phyloP scores from a whole-genome alignment of 2,329 filamentous ascomycete genomes.

The Aspergillus flavus region DNA sequence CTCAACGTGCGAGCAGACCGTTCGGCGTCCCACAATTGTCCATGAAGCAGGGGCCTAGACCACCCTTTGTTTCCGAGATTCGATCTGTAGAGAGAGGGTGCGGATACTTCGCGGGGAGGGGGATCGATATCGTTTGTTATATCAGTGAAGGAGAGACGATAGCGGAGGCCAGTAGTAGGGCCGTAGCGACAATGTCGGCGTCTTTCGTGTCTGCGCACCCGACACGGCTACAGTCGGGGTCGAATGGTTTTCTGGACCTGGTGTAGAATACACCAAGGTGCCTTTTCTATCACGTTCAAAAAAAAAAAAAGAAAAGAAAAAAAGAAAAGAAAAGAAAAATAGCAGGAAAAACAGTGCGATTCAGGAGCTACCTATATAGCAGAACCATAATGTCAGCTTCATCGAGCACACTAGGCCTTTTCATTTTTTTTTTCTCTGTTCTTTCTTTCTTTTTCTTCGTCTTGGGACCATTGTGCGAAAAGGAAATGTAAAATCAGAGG shows the following conservation, averaged over 20 bases:
- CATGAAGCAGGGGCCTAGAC: slow-evolving; percentile 35
- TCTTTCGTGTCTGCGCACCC: not conserved
- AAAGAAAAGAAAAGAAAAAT: not conserved
- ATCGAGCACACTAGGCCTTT: not conserved
- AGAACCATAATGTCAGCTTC: slow-evolving; percentile 2
- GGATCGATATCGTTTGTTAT: not conserved
- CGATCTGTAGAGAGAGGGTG: not conserved
- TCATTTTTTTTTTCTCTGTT: not conserved
- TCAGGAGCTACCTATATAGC: slow-evolving; percentile 11
- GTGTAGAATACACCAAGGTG: not conserved
- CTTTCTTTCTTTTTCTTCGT: not conserved
- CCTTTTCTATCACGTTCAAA: not conserved
- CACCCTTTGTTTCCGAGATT: slow-evolving; percentile 16
- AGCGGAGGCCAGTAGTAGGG: not conserved
- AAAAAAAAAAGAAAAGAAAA: not conserved
- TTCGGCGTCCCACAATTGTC: slow-evolving; percentile 53
- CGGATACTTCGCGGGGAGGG: not conserved
- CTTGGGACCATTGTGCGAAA: not conserved
- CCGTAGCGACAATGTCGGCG: not conserved
- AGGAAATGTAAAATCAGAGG: not conserved
- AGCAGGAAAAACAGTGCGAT: not conserved
- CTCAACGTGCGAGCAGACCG: slow-evolving; percentile 52
- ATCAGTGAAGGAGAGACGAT: not conserved
- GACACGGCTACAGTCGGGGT: not conserved
- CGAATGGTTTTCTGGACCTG: not conserved